Base-by-base conservation (phyloP, 202 grass and related monocot genomes). In the Carex sylvatica region DNA sequence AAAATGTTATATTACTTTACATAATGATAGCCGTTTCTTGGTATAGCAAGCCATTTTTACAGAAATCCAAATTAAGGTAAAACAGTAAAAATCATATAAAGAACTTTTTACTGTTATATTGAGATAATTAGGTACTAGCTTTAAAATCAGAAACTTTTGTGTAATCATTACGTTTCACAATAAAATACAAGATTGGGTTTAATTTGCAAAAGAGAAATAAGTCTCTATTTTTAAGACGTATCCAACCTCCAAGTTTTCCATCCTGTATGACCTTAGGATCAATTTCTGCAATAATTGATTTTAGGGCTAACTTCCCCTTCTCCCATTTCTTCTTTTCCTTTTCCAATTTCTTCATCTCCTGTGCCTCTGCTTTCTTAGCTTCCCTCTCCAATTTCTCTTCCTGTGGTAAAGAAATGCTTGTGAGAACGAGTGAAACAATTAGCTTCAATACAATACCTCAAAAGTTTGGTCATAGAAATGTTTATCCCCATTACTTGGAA, bases 281-380 rank as follows among this genome's bases (percentile, higher is more conserved):
- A 67, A 98, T 90, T 87, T 85, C 77, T 44, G 83, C 81, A 0
- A 94, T 79, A 82, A 95, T 90, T 78, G 85, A 93, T 83, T 93
- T 83, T 65, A 90, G 75, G 70, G 92, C 91, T 61, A 84, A 69
- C 80, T 93, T 95, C 26, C 96, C 96, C 76, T 86, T 90, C 90
- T 88, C 89, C 96, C 92, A 98, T 31, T 92, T 84, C 18, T 58
- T 64, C 71, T 84, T 90, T 87, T 93, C 91, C 67, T 90, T 98
- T 5, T 82, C 86, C 68, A 80, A 86, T 65, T 95, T 92, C 80
- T 82, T 93, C 86, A 80, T 49, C 35, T 88, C 78, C 30, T 79
- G 91, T 20, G 58, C 58, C 86, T 98, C 77, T 86, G 73, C 85
- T 87, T 95, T 98, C 86, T 74, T 78, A 65, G 87, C 87, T 83